Evolutionary conservation across 768 basidiomycete species (phyloP), one percentile per base, ranked within the genome.

Genomic region (Trametes elegans): DNA sequence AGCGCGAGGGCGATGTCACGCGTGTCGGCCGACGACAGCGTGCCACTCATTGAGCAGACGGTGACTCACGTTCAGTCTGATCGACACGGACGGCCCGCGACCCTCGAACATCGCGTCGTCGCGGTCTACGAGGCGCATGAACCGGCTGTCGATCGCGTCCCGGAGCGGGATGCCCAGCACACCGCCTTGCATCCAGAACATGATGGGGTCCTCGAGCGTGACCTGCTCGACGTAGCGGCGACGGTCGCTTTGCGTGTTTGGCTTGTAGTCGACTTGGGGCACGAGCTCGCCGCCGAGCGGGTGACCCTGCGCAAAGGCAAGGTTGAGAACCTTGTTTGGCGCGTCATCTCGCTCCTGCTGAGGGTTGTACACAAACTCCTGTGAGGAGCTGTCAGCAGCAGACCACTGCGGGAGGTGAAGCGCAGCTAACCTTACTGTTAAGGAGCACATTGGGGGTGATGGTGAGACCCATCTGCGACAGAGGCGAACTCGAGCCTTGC

Each of bases 41-140:
- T 26, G 41, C 1, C 24, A 13, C 14, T 5, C 8, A 16, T 5
- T 29, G 24, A 19, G 31, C 19, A 31, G 53, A 27, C 44, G 41
- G 28, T 35, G 38, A 59, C 79, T 62, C 61, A 84, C 88, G 76
- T 88, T 86, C 23, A 90, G 73, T 27, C 88, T 80, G 55, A 91
- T 87, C 2, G 88, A 90, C 31, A 91, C 85, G 36, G 87, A 89
- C 7, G 88, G 88, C 3, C 89, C 89, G 38, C 88, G 82, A 4
- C 82, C 76, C 62, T 80, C 74, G 59, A 90, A 90, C 65, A 91
- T 87, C 5, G 73, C 73, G 56, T 85, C 80, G 35, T 88, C 87
- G 27, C 82, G 82, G 55, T 76, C 73, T 18, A 66, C 66, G 28
- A 91, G 74, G 35, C 77, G 72, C 63, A 76, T 77, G 40, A 85